Base-by-base conservation (phyloP, 2,329 filamentous ascomycete genomes). In the Fusarium aywerte region DNA sequence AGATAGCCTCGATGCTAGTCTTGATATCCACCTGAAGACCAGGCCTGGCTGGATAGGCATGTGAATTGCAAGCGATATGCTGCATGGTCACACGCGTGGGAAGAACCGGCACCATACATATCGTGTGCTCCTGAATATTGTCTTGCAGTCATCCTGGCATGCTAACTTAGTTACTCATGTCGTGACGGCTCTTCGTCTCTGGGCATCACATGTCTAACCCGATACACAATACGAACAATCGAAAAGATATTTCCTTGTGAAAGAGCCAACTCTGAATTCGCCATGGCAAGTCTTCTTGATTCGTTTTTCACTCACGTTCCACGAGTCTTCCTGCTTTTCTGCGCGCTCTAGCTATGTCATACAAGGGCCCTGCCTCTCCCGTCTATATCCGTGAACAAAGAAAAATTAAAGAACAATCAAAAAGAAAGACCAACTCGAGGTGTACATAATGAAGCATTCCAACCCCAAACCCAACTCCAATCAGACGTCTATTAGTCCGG, bases 401-500 rank as follows among this genome's bases (percentile, higher is more conserved):
- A 70, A 65, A 69, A 65, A 62, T 45, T 58, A 66, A 55, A 58
- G 57, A 69, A 62, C 44, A 40, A 61, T 38, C 32, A 61, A 53
- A 52, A 66, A 70, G 55, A 62, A 58, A 69, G 60, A 68, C 50
- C 52, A 61, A 58, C 42, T 53, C 43, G 58, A 66, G 52, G 54
- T 61, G 62, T 71, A 67, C 68, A 70, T 62, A 63, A 51, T 51
- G 61, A 72, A 67, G 58, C 61, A 65, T 64, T 61, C 69, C 58
- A 69, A 56, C 70, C 40, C 64, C 67, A 67, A 67, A 69, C 61
- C 68, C 57, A 66, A 74, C 64, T 73, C 65, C 63, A 72, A 73
- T 70, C 68, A 70, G 65, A 70, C 69, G 56, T 73, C 69, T 74
- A 74, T 74, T 71, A 73, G 54, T 72, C 70, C 69, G 72, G 67